Base-by-base conservation (phyloP, 192 early-diverging fungal genomes). In the Podila epicladia region DNA sequence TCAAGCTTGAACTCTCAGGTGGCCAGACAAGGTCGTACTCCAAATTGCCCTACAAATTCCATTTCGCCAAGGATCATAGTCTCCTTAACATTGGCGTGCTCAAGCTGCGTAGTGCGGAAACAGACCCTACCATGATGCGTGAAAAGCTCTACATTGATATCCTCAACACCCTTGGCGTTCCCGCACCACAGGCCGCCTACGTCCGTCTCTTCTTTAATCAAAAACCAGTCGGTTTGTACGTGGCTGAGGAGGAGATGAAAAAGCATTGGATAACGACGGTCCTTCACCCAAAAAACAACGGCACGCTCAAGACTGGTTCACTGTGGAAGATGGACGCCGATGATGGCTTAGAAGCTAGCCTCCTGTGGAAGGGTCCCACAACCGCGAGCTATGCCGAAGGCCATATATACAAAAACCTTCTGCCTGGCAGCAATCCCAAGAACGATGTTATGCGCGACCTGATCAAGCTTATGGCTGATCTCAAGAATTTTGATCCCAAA, bases 131-230 rank as follows among this genome's bases (percentile, higher is more conserved):
- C 31, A 64, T 82, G 66, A 26, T 82, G 3, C 65, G 78, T 32
- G 78, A 82, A 51, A 82, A 82, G 55, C 9, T 82, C 2, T 82
- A 82, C 45, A 20, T 22, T 28, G 78, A 82, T 69, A 20, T 82
- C 26, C 26, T 82, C 15, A n/a, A 63, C 19, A 55, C 72, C 0
- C 45, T 58, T 3, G 78, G 78, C 28, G 63, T 82, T 5, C 15
- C 63, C 7, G 72, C 71, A 26, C 58, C 71, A 15, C 60, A 65
- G 49, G 72, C 71, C 15, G 29, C 66, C n/a, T 82, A 82, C 60
- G 65, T 67, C 1, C 48, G 76, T 38, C 15, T 82, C 19, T 72
- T 65, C 37, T 51, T 82, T 11, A 82, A 82, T 28, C 66, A 69
- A 29, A n/a, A 17, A 22, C 62, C 78, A 22, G 41, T 70, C 26